Evolutionary conservation across 1,284 basidiomycete species (phyloP), one percentile per base, ranked within the genome.

Genomic region (Amylostereum chailletii): DNA sequence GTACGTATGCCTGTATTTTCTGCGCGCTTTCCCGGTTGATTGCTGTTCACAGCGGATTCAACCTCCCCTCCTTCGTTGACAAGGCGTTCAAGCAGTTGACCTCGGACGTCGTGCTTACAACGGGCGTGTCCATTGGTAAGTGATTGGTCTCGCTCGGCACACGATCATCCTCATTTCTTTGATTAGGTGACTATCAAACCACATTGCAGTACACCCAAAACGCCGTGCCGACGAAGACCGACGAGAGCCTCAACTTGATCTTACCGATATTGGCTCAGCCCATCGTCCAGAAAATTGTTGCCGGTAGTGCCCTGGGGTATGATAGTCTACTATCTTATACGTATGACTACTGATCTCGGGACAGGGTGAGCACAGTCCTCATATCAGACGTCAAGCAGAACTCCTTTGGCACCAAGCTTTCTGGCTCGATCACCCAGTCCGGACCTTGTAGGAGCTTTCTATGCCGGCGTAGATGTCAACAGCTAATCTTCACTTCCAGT

Each of bases 241-340:
- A 86, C 59, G 62, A 74, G 9, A 80, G 71, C 48, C 67, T 88
- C 49, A 71, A 86, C 59, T 62, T 82, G 45, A 75, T 90, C 45
- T 69, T 90, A 5, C 87, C 86, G 5, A 64, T 86, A 42, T 73
- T 90, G 46, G 86, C 88, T 1, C 72, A 77, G 51, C 87, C 88
- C 2, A 88, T 90, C 52, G 87, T 90, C n/a, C 84, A 90, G 63
- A 81, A 78, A 56, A 77, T 90, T 53, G 83, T 90, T 39, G 71
- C 75, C 30, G 76, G 71, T 29, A 71, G 83, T 6, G 64, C 71
- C 19, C 65, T 90, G 47, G 73, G 75, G 80, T 81, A 57, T 11
- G 68, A 7, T 38, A 42, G 10, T 47, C n/a, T 11, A 31, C 29
- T 11, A 3, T 40, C 32, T 19, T n/a, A 7, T 26, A 38, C 26